phyloP scores from a whole-genome alignment of 495 filamentous ascomycete species.

The Acidiella bohemica region DNA sequence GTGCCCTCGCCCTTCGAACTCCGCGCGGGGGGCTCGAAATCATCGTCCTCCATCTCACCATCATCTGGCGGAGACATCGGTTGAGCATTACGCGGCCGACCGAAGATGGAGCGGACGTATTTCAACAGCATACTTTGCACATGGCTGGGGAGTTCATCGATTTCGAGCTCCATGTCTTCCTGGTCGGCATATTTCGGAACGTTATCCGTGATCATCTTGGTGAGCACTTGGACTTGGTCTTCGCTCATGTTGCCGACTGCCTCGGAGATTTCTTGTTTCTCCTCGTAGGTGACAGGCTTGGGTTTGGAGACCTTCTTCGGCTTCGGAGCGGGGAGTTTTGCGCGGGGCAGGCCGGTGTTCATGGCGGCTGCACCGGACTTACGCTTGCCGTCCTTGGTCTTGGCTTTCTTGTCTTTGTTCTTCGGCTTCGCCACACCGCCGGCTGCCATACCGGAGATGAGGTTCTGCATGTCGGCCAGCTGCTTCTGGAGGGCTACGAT shows the following conservation, averaged over 20 bases:
- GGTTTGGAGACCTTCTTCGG: slow-evolving; percentile 15
- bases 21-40: slow-evolving; percentile 30
- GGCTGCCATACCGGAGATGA: slow-evolving; percentile 19
- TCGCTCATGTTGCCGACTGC: slow-evolving; percentile 64
- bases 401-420: slow-evolving; percentile 33
- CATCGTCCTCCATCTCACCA: slow-evolving; percentile 23
- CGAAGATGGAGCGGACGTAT: slow-evolving; percentile 48
- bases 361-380: slow-evolving; percentile 28
- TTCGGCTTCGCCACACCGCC: slow-evolving; percentile 33
- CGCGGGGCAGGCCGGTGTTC: not conserved
- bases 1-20: slow-evolving; percentile 35
- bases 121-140: slow-evolving; percentile 63
- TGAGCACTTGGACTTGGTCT: slow-evolving; percentile 57
- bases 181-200: slow-evolving; percentile 66
- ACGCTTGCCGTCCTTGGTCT: slow-evolving; percentile 42
- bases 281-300: slow-evolving; percentile 44
- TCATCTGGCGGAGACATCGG: slow-evolving; percentile 11
- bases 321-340: slow-evolving; percentile 13
- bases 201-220: slow-evolving; percentile 82
- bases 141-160: slow-evolving; percentile 64
- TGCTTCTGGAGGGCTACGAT: slow-evolving; percentile 53
- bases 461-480: slow-evolving; percentile 41
- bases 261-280: slow-evolving; percentile 77
- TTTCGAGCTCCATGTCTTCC: slow-evolving; percentile 82
- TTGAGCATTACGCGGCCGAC: slow-evolving; percentile 13